Base-by-base conservation (phyloP, 371 early-diverging fungal genomes). In the Haplosporangium sp. region DNA sequence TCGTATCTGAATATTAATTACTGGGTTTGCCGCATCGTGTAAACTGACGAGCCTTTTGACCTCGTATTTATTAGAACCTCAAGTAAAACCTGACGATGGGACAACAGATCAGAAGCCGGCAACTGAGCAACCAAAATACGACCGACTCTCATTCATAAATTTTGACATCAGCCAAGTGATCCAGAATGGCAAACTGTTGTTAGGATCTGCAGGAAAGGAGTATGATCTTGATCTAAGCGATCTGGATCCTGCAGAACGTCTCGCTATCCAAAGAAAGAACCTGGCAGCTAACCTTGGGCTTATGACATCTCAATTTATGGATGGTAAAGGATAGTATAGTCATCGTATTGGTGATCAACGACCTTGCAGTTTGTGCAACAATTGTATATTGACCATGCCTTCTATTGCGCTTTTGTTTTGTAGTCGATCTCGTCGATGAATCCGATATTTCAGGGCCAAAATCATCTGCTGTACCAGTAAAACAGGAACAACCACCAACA, bases 151-250 rank as follows among this genome's bases (percentile, higher is more conserved):
- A 9, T 97, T 98, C 81, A 84, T 82, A 51, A 86, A 91, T 48
- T 93, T 97, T 66, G 93, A 97, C 82, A 90, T 98, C 21, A 89
- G 88, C 18, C 87, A 86, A 18, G 95, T 97, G 1, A 77, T 98
- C 16, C 83, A 86, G 55, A 88, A 91, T 58, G 97, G 97, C 13
- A 89, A 89, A 53, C 84, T 92, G n/a, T 82, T 98, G 48, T 82
- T 98, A 7, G 94, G 95, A 13, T 94, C 94, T 42, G 93, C 94
- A 21, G 95, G 95, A 42, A 91, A 92, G 67, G 99, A 98, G 82
- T 98, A 94, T 71, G 99, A 98, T 62, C 85, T 92, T 42, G 95
- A 93, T 59, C 77, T 92, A 67, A 84, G 86, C 46, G 92, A 93
- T 43, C 84, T 96, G 85, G 93, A 94, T 64, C 94, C 95, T 5